A percentile compares a stretch with the other conserved stretches of the same genome.
Evolutionary conservation across 164 flowering plant genomes (phyloP).

Genomic region (Annona cherimola): DNA sequence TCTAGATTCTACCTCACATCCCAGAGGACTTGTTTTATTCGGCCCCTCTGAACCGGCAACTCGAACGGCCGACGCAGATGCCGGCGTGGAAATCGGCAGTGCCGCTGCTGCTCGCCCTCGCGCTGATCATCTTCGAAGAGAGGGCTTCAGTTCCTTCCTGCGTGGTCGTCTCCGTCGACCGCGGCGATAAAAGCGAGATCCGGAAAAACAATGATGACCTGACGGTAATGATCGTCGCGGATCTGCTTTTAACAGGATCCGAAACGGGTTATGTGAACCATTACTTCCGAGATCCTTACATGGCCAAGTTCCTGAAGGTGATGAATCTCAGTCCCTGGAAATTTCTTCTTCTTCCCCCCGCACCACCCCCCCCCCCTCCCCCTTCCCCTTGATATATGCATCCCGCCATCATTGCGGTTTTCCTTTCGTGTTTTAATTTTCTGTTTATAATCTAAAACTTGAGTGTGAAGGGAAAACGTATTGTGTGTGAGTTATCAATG

Average conservation of each 20-base stretch:
- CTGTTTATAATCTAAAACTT: too few species aligned
- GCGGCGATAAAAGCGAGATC: neutral
- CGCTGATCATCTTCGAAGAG: constrained; percentile 36
- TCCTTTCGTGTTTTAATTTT: too few species aligned
- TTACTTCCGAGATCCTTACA: constrained; percentile 46
- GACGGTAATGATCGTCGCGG: constrained; percentile 64
- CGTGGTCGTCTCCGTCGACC: constrained; percentile 20
- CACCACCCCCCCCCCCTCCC: too few species aligned
- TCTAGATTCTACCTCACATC: neutral
- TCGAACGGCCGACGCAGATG: neutral
- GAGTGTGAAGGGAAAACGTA: too few species aligned
- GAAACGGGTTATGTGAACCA: constrained; percentile 38
- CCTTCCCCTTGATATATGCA: too few species aligned
- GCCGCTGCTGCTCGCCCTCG: constrained; percentile 18
- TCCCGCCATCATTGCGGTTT: too few species aligned
- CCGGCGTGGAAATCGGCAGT: constrained; percentile 20
- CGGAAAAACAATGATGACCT: constrained; percentile 27
- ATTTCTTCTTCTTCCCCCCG: neutral
- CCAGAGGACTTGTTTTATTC: neutral
- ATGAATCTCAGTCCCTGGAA: neutral
- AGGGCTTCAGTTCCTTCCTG: constrained; percentile 45
- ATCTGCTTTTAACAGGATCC: constrained; percentile 50
- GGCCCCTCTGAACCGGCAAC: neutral
- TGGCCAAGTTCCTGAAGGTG: constrained; percentile 59
- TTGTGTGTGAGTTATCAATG: too few species aligned